Conservation (phyloP, 2,329 filamentous ascomycete genomes). For the Lachnellula subtilissima region DNA sequence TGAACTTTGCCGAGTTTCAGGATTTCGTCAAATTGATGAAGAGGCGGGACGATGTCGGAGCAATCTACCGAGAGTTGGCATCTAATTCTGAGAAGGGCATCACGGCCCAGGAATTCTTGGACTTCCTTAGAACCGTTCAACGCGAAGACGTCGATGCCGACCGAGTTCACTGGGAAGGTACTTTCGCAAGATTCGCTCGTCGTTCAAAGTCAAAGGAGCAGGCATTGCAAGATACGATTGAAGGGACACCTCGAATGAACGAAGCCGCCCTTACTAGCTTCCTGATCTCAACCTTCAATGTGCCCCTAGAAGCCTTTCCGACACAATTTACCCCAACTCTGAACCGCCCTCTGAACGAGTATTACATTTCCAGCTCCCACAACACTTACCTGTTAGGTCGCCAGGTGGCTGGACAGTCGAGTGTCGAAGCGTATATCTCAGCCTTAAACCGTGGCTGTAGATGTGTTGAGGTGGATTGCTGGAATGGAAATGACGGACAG, state of each 20-base stretch:
- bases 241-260: constrained; percentile 58
- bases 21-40: constrained; percentile 80
- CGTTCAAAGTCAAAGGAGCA: constrained; percentile 47
- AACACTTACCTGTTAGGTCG: constrained; percentile 94
- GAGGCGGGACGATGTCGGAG: constrained; percentile 73
- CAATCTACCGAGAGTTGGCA: constrained; percentile 62
- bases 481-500: constrained; percentile 85
- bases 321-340: constrained; percentile 51
- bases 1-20: constrained; percentile 78
- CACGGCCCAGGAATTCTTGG: constrained; percentile 66
- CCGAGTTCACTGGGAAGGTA: constrained; percentile 59
- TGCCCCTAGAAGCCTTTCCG: constrained; percentile 58
- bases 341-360: constrained; percentile 86
- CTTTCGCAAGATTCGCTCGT: constrained; percentile 67
- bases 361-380: constrained; percentile 97
- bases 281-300: constrained; percentile 69
- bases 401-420: constrained; percentile 85
- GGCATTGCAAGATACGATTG: constrained; percentile 38
- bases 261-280: constrained; percentile 75
- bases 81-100: constrained; percentile 59
- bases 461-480: constrained; percentile 96
- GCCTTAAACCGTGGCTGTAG: constrained; percentile 85
- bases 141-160: constrained; percentile 69
- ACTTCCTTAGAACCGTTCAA: constrained; percentile 70
- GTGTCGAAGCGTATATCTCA: constrained; percentile 89